Conservation (phyloP, 2,329 filamentous ascomycete species). For the Verticillium albo-atrum region DNA sequence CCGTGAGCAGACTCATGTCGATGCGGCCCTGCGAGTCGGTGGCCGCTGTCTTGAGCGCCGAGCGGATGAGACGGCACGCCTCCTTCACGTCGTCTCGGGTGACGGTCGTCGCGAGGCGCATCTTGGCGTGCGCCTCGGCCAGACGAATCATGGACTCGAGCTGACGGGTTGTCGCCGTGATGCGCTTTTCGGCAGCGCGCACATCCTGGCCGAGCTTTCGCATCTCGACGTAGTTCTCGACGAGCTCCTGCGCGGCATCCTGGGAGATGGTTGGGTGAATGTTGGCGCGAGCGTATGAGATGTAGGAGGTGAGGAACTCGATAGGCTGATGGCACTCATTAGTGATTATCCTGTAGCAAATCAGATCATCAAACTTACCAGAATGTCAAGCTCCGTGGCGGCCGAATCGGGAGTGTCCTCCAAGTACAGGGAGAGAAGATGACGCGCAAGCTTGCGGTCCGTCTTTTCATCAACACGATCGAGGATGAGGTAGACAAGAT, state of each 20-base stretch:
- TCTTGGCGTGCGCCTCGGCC: constrained; percentile 93
- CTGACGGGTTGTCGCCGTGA: constrained; percentile 95
- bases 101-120: constrained; percentile 77
- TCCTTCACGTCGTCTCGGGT: constrained; percentile 81
- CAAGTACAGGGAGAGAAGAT: constrained; percentile 93
- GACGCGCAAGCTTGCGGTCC: constrained; percentile 84
- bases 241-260: constrained; percentile 77
- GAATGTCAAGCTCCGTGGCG: constrained; percentile 65
- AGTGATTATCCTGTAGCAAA: neutral
- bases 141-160: constrained; percentile 98
- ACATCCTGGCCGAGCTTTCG: constrained; percentile 86
- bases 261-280: constrained; percentile 79
- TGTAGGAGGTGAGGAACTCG: constrained; percentile 94
- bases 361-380: constrained; percentile 52
- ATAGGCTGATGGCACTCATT: constrained; percentile 58
- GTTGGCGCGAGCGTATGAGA: constrained; percentile 87
- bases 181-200: constrained; percentile 85
- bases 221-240: constrained; percentile 89
- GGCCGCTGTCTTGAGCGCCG: constrained; percentile 93
- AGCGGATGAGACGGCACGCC: constrained; percentile 88
- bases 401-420: constrained; percentile 92
- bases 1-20: constrained; percentile 92
- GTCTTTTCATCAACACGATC: constrained; percentile 88
- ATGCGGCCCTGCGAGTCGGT: constrained; percentile 91
- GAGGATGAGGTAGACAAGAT: constrained; percentile 93